Percentiles rank a stretch among this genome's conserved stretches.
Evolutionary conservation across 345 rosid species (phyloP).

Genomic region (Gossypium rotundifolium): DNA sequence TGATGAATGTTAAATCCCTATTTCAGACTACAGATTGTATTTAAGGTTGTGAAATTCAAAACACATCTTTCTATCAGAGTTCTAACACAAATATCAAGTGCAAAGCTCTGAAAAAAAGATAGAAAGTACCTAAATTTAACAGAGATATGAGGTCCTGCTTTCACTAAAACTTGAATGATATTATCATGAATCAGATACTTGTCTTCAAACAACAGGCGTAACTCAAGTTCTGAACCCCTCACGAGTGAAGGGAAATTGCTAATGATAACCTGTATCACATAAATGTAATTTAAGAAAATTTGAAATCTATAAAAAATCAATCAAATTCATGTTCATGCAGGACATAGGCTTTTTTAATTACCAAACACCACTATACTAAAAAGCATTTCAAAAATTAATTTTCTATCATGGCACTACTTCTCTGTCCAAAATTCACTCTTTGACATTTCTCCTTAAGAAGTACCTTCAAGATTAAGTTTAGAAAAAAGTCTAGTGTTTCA

Average conservation of each 20-base stretch:
- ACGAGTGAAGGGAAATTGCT: slow-evolving; percentile 60
- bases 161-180: slow-evolving; percentile 53
- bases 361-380: not conserved
- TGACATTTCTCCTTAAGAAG: not conserved
- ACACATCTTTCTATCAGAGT: slow-evolving; percentile 3
- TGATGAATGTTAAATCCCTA: not conserved
- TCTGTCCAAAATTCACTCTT: not conserved
- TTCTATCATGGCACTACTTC: not conserved
- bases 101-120: not conserved
- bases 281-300: not conserved
- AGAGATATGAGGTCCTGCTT: slow-evolving; percentile 63
- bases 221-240: slow-evolving; percentile 64
- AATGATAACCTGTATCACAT: slow-evolving; percentile 48
- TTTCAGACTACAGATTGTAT: not conserved
- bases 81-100: not conserved
- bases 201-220: slow-evolving; percentile 42
- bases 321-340: slow-evolving; percentile 9
- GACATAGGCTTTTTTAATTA: not conserved
- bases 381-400: not conserved
- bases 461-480: not conserved
- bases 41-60: not conserved
- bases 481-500: not conserved
- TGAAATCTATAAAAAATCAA: not conserved
- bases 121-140: slow-evolving; percentile 54
- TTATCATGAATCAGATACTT: slow-evolving; percentile 36